Evolutionary conservation across 768 basidiomycete genomes (phyloP), one percentile per base, ranked within the genome.

Genomic region (Amanita molliuscula): DNA sequence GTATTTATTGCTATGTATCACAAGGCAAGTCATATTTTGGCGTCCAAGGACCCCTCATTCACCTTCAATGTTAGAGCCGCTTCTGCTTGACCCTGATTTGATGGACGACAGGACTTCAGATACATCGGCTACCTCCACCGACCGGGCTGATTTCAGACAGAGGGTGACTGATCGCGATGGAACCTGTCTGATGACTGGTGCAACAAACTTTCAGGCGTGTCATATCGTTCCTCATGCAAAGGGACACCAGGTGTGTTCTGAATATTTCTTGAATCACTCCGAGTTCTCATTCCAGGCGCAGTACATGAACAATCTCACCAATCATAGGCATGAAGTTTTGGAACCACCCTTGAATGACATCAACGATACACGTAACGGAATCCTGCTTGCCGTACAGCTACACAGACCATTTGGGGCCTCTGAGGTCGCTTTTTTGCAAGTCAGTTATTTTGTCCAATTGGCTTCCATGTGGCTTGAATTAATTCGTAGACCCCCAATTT

Each of bases 191-290:
- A 42, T 57, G 54, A 57, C 56, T 53, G 52, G 54, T 41, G 6
- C 2, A 15, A 36, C 44, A 55, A 31, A 31, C 44, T 23, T 52
- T 52, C 47, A 43, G 44, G 56, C 34, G 15, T 57, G 51, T 46
- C 56, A 57, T 51, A 52, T 57, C 35, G 44, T 57, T 51, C 56
- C 56, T 42, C 56, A 57, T 33, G 54, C 56, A 53, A 57, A 57
- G 54, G 49, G 48, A 37, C 34, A 55, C 54, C 36, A 55, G 44
- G 56, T 57, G 54, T 46, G 54, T 57, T 44, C 43, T 29, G 43
- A 29, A 29, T 29, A 29, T 29, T 41, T n/a, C n/a, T 44, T 41
- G 43, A 29, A 29, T 29, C 43, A 29, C 26, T 44, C 26, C 15
- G 2, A 29, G 26, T 29, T n/a, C 43, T 44, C 43, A 44, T 44